These are phyloP conservation scores for Patellaria atrata DNA, from an alignment of 495 filamentous ascomycete species.

Conservation along the genomic window DNA sequence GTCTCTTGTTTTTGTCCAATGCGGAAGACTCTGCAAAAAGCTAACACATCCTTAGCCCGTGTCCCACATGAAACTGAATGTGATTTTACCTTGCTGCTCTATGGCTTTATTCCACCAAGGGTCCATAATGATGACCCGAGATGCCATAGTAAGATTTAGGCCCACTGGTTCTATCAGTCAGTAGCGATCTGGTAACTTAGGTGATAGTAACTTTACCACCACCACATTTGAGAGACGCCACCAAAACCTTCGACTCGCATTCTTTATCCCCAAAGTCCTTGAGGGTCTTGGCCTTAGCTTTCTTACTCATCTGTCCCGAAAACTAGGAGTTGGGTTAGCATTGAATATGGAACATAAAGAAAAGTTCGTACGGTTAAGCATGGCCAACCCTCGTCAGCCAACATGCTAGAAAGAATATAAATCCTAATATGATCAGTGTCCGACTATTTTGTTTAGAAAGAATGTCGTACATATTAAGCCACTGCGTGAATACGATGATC, in stretches of 20 bases:
- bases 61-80: too few species aligned
- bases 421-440: conserved; percentile 10
- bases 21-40: conserved; percentile 47
- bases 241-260: conserved; percentile 17
- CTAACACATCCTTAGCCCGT: too few species aligned
- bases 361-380: conserved; percentile 10
- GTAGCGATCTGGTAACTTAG: conserved; percentile 1
- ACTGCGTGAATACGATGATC: conserved; percentile 31
- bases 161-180: conserved; percentile 15
- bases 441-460: not conserved
- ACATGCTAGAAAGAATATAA: conserved; percentile 22
- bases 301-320: conserved; percentile 21
- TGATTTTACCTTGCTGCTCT: conserved; percentile 32
- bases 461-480: conserved; percentile 14
- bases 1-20: conserved; percentile 46
- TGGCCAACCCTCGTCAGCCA: conserved; percentile 20
- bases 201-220: conserved; percentile 13
- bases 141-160: conserved; percentile 30
- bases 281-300: conserved; percentile 19
- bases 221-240: conserved; percentile 26
- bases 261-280: conserved; percentile 19
- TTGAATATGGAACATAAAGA: not conserved
- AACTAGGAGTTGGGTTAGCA: conserved; percentile 13
- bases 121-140: conserved; percentile 31
- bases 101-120: conserved; percentile 30